Base-by-base conservation (phyloP, 2,329 filamentous ascomycete genomes). In the Aspergillus sp. region DNA sequence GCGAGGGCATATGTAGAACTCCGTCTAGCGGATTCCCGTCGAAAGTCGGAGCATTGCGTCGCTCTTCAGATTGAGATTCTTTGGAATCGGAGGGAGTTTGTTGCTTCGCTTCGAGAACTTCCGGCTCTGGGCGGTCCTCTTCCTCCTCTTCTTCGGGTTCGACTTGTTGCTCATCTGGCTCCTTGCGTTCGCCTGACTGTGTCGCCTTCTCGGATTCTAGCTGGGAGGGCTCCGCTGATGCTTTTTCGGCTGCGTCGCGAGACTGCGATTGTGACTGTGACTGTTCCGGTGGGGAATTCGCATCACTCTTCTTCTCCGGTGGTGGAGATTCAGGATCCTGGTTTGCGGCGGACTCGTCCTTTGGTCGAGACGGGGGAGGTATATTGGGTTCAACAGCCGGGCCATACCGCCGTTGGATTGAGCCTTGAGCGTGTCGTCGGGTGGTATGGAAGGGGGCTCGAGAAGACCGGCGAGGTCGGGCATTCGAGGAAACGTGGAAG, bases 341-440 rank as follows among this genome's bases (percentile, higher is more conserved):
- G 8, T 59, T 52, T 17, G 60, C 40, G 41, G 56, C 19, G n/a
- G 61, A 58, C 14, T 57, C 58, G 14, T 71, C 68, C 17, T 68
- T 69, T 1, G 74, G 68, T 11, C 68, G 71, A 6, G 66, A 57
- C 0, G 75, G 71, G 14, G 77, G 75, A 41, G 76, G 75, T 3
- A 76, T 51, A 49, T 72, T 74, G 12, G 74, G 71, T 56, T 76
- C 76, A 21, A 73, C 75, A 6, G 79, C 79, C 17, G 77, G 75
- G 3, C 78, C 78, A 66, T 81, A 81, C 19, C 78, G 73, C 55
- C 78, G 73, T 35, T 77, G 71, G 55, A 76, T 76, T 47, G 74
- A 64, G 45, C 77, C 73, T 62, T 78, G 75, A 31, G 67, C 65
- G 56, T 62, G 66, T 55, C 65, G 63, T 37, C 62, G 69, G 47